Percentiles rank a stretch among this genome's conserved stretches.
Evolutionary conservation across 306 rosid species (phyloP).

Genomic region (Gastrolobium villosum): DNA sequence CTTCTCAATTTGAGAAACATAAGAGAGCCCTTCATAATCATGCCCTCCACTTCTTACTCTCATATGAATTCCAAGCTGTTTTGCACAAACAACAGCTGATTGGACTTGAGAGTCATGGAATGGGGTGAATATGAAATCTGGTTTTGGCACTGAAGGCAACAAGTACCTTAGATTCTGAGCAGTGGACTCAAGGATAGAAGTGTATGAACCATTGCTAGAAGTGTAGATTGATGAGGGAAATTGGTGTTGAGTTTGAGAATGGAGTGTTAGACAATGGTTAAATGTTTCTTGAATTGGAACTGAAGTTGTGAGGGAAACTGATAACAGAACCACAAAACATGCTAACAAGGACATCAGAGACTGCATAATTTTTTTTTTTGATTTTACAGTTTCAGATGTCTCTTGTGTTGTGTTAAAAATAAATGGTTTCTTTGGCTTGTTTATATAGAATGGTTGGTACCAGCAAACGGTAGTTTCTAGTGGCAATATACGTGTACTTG

Average conservation of each 20-base stretch:
- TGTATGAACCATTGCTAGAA: conserved; percentile 55
- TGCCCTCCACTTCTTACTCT: conserved; percentile 66
- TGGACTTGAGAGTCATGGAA: conserved; percentile 69
- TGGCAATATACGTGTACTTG: conserved; percentile 49
- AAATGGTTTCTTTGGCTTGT: background rate
- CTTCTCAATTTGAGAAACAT: conserved; percentile 52
- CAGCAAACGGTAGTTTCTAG: conserved; percentile 1
- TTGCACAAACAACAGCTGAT: conserved; percentile 68
- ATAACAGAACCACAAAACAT: conserved; percentile 36
- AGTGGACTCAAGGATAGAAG: conserved; percentile 66
- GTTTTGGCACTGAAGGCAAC: conserved; percentile 68
- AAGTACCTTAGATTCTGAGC: conserved; percentile 74
- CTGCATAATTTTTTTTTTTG: conserved; percentile 29
- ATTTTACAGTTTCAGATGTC: background rate
- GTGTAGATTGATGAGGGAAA: conserved; percentile 61
- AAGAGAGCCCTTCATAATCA: conserved; percentile 68
- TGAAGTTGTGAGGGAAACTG: conserved; percentile 43
- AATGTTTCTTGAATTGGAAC: conserved; percentile 46
- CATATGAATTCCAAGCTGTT: conserved; percentile 62
- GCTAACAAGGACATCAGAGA: conserved; percentile 33
- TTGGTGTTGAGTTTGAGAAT: conserved; percentile 53
- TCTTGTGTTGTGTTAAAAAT: background rate
- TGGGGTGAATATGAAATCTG: conserved; percentile 71
- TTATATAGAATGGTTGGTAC: conserved; percentile 35
- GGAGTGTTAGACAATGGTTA: conserved; percentile 56